These are phyloP conservation scores for Orychophragmus violaceus DNA, from an alignment of 345 rosid species.

Conservation along the genomic window DNA sequence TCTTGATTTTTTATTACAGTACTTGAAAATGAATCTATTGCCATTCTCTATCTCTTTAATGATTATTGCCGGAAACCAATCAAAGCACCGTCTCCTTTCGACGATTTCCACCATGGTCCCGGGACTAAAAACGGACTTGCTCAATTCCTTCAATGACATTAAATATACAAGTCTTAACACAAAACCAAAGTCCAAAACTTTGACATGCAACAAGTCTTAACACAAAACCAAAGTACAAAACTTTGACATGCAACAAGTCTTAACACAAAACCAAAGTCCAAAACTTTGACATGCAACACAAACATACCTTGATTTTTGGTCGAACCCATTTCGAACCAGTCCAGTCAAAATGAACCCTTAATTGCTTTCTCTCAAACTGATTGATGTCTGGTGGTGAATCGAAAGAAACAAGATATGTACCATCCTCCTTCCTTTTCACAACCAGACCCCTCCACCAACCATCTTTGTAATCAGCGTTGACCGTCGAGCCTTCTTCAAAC, in stretches of 20 bases:
- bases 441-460: constrained; percentile 62
- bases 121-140: background rate
- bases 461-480: constrained; percentile 36
- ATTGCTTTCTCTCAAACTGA: constrained; percentile 35
- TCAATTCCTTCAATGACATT: background rate
- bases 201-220: background rate
- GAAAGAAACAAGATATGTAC: constrained; percentile 38
- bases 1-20: background rate
- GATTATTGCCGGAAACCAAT: background rate
- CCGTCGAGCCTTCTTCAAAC: constrained; percentile 26
- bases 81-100: background rate
- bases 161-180: background rate
- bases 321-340: constrained; percentile 40
- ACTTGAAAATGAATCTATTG: background rate
- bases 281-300: background rate
- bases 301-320: constrained; percentile 39
- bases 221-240: background rate
- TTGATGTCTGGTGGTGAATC: constrained; percentile 47
- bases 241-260: background rate
- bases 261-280: background rate
- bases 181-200: background rate
- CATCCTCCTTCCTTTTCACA: constrained; percentile 32
- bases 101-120: constrained; percentile 1
- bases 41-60: background rate
- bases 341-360: constrained; percentile 56